These are phyloP conservation scores for Fusarium agapanthi DNA, from an alignment of 2,329 filamentous ascomycete genomes.

Conservation along the genomic window DNA sequence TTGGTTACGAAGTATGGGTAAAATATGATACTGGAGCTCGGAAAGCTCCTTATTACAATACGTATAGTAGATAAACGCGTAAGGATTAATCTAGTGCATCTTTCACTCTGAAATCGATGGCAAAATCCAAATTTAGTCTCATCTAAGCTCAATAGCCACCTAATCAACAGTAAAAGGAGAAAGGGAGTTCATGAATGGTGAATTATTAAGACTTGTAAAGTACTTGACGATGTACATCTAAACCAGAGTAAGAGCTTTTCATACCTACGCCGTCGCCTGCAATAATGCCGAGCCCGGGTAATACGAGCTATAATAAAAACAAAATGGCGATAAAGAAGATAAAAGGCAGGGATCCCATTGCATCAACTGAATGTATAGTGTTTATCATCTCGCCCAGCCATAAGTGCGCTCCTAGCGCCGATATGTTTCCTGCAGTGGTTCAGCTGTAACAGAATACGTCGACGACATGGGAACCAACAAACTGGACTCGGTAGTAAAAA, in stretches of 20 bases:
- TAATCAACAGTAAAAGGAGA: background rate
- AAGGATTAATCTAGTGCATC: conserved; percentile 5
- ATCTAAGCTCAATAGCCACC: background rate
- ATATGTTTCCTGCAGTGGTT: conserved; percentile 42
- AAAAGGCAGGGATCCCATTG: background rate
- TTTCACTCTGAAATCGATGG: conserved; percentile 18
- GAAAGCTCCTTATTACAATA: conserved; percentile 15
- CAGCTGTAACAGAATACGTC: conserved; percentile 33
- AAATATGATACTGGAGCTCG: conserved; percentile 24
- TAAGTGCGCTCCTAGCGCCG: conserved; percentile 33
- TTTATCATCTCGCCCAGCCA: conserved; percentile 20
- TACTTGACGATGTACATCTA: background rate
- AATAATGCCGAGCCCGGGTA: conserved; percentile 13
- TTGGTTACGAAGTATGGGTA: conserved; percentile 15
- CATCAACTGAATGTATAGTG: background rate
- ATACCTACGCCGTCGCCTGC: conserved; percentile 32
- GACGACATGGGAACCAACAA: conserved; percentile 12
- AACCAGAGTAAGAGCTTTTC: conserved; percentile 4
- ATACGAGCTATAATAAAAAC: background rate
- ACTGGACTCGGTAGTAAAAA: conserved; percentile 5
- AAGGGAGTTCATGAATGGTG: background rate
- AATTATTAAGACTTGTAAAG: conserved; percentile 10
- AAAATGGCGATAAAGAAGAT: conserved; percentile 2
- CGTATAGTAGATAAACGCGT: conserved; percentile 21
- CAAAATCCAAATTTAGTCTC: conserved; percentile 2